Evolutionary conservation across 345 rosid genomes (phyloP).

Genomic region (Hypericum perforatum): DNA sequence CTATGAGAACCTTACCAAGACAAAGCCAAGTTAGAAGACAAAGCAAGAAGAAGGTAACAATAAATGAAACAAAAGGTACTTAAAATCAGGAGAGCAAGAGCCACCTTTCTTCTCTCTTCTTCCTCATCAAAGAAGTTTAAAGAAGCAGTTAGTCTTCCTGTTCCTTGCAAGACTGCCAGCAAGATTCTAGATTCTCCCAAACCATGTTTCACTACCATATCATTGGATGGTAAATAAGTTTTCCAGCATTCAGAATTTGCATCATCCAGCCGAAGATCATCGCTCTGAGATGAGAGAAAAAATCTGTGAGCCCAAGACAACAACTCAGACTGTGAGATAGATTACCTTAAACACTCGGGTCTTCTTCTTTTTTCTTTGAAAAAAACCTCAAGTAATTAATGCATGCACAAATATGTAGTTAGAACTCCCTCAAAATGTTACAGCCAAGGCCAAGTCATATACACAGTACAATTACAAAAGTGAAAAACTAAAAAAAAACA

Average conservation of each 20-base stretch:
- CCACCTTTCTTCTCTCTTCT: slow-evolving; percentile 50
- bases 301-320: slow-evolving; percentile 18
- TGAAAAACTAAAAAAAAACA: too few relatives aligned
- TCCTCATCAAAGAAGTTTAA: slow-evolving; percentile 50
- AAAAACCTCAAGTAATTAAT: slow-evolving; percentile 10
- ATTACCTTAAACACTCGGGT: too few relatives aligned
- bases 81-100: background rate
- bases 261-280: slow-evolving; percentile 58
- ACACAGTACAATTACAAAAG: too few relatives aligned
- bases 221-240: slow-evolving; percentile 32
- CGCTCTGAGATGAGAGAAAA: slow-evolving; percentile 46
- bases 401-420: background rate
- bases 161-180: slow-evolving; percentile 54
- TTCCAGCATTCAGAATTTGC: slow-evolving; percentile 47
- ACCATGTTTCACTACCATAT: slow-evolving; percentile 39
- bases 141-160: slow-evolving; percentile 62
- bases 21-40: slow-evolving; percentile 11
- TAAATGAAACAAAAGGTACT: background rate
- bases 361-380: background rate
- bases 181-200: slow-evolving; percentile 49
- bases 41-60: background rate
- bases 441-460: too few relatives aligned
- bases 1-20: slow-evolving; percentile 51
- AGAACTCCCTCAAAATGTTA: too few relatives aligned
- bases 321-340: slow-evolving; percentile 17